phyloP scores from a whole-genome alignment of 768 basidiomycete species.

The Leccinellum luteum region DNA sequence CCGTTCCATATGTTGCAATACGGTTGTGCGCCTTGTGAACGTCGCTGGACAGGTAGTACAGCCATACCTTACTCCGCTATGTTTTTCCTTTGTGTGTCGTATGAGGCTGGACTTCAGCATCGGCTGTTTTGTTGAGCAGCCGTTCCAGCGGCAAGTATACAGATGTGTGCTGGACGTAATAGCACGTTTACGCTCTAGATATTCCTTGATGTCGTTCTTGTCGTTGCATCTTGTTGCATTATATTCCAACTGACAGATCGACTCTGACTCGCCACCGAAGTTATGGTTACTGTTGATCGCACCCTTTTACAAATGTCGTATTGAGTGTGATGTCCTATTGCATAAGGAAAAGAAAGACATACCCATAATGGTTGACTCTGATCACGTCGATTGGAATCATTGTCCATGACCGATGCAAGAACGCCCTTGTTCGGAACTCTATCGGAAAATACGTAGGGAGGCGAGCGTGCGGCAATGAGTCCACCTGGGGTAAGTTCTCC shows the following conservation, averaged over 20 bases:
- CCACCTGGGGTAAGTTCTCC: background rate
- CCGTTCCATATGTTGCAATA: background rate
- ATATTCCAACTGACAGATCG: conserved; percentile 5
- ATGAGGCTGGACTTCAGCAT: conserved; percentile 5
- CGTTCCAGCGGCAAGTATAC: background rate
- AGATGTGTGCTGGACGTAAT: background rate
- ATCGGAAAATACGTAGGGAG: background rate
- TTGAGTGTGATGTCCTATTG: background rate
- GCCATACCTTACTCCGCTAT: too few relatives aligned
- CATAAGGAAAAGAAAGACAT: background rate
- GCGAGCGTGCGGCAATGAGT: background rate
- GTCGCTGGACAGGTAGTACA: too few relatives aligned
- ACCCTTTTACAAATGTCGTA: background rate
- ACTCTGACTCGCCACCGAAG: background rate
- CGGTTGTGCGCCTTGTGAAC: background rate
- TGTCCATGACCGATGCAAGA: background rate
- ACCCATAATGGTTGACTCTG: background rate
- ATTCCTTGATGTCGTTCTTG: background rate
- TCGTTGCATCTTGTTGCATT: background rate
- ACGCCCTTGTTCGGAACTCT: background rate
- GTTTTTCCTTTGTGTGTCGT: background rate
- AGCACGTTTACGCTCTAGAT: background rate
- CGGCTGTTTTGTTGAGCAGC: background rate
- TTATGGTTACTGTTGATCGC: background rate
- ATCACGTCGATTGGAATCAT: background rate